Conservation (phyloP, 352 stramenopile genomes). For the Phytophthora ramorum region DNA sequence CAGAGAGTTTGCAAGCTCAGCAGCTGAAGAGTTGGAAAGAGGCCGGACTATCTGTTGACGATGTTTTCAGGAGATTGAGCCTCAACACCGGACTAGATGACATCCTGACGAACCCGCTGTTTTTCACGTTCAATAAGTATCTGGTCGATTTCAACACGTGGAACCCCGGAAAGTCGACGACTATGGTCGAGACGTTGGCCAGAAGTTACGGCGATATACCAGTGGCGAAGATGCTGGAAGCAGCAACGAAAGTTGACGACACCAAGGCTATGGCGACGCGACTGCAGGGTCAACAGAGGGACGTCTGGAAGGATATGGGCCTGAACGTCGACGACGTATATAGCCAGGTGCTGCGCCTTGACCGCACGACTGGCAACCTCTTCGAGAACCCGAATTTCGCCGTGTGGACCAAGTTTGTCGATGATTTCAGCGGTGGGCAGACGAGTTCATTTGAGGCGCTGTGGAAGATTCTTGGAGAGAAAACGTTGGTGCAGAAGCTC, state of each 20-base stretch:
- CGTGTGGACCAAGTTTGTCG: neutral
- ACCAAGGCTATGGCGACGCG: neutral
- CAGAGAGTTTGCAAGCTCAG: neutral
- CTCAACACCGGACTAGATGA: neutral
- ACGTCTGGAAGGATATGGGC: neutral
- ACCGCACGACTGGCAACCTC: neutral
- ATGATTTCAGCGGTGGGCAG: neutral
- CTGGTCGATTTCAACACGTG: slow-evolving; percentile 4
- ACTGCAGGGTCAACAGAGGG: slow-evolving; percentile 11
- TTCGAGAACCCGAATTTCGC: slow-evolving; percentile 1
- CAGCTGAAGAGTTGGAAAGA: neutral
- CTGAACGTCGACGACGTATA: slow-evolving; percentile 5
- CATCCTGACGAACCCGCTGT: neutral
- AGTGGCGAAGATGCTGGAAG: neutral
- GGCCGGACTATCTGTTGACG: neutral
- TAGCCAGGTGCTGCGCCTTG: neutral
- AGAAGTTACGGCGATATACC: neutral
- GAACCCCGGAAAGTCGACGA: slow-evolving; percentile 1
- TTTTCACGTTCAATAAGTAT: slow-evolving; percentile 4
- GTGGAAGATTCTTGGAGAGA: neutral
- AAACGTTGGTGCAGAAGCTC: neutral
- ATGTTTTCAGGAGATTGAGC: neutral
- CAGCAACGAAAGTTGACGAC: neutral
- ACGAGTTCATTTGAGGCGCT: neutral
- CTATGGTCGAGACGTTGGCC: neutral